Evolutionary conservation across 2,329 filamentous ascomycete genomes (phyloP), one percentile per base, ranked within the genome.

Genomic region (Fusarium sp.): DNA sequence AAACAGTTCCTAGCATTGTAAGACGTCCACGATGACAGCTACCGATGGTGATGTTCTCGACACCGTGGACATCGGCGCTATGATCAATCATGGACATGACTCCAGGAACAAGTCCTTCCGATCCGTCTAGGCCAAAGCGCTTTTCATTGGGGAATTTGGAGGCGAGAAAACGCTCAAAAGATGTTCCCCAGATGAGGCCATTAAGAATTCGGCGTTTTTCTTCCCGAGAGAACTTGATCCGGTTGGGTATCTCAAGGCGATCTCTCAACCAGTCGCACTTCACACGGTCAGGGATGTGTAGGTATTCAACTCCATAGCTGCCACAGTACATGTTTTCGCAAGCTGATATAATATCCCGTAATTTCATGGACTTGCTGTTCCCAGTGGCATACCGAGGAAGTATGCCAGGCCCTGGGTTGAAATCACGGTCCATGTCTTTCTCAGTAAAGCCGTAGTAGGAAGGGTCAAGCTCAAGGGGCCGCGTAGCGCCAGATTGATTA

Each of bases 111-210:
- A 99, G 87, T 49, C 93, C 94, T 83, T 98, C 96, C 77, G 95
- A 97, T 77, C 96, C 96, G 84, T 99, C 96, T 26, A 99, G 89
- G 83, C 96, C 96, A 82, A 98, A 99, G 75, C 96, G 93, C 88
- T 98, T 98, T 85, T 98, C 96, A 81, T 98, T 98, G 80, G 95
- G 95, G 82, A 97, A 98, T 82, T 98, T 99, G 59, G 94, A 97
- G 54, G 95, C 91, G 72, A 97, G 85, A 87, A 98, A 98, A 60
- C 89, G 84, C 84, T 99, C 96, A 80, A 99, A 98, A 82, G 93
- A 97, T 68, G 95, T 96, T 79, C 92, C 94, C 95, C 96, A 98
- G 80, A 98, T 98, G 67, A 99, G 86, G 77, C 95, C 92, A 83
- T 98, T 95, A 71, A 99, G 87, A 73, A 98, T 97, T 70, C 95